phyloP scores from a whole-genome alignment of 2,329 filamentous ascomycete species.

The Cercospora sp. region DNA sequence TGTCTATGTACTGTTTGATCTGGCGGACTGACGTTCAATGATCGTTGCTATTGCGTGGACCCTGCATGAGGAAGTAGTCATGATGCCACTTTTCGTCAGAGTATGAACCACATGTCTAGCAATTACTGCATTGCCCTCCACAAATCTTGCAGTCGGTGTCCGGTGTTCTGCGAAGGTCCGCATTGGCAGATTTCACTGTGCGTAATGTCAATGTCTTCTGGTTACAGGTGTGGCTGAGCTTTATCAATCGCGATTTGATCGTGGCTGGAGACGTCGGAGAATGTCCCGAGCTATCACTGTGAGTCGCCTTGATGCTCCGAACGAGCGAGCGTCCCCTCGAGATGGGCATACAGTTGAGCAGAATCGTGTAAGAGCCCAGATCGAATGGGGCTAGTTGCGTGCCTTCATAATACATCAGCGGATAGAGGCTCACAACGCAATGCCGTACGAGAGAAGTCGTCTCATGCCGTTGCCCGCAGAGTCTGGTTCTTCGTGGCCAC shows the following conservation, averaged over 20 bases:
- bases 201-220: not conserved
- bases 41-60: not conserved
- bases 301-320: not conserved
- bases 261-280: not conserved
- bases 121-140: not conserved
- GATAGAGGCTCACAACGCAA: not conserved
- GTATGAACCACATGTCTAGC: not conserved
- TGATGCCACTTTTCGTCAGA: constrained; percentile 12
- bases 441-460: not conserved
- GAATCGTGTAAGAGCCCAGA: not conserved
- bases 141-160: not conserved
- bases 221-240: not conserved
- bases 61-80: constrained; percentile 2
- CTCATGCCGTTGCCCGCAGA: not conserved
- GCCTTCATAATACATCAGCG: not conserved
- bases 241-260: not conserved
- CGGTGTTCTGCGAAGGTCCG: not conserved
- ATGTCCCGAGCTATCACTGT: not conserved
- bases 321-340: not conserved
- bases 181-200: not conserved
- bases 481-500: not conserved
- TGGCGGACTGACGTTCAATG: constrained; percentile 2
- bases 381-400: no score
- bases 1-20: not conserved
- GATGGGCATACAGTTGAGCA: not conserved